Evolutionary conservation across 768 basidiomycete genomes (phyloP).

Genomic region (Lentinus tigrinus): DNA sequence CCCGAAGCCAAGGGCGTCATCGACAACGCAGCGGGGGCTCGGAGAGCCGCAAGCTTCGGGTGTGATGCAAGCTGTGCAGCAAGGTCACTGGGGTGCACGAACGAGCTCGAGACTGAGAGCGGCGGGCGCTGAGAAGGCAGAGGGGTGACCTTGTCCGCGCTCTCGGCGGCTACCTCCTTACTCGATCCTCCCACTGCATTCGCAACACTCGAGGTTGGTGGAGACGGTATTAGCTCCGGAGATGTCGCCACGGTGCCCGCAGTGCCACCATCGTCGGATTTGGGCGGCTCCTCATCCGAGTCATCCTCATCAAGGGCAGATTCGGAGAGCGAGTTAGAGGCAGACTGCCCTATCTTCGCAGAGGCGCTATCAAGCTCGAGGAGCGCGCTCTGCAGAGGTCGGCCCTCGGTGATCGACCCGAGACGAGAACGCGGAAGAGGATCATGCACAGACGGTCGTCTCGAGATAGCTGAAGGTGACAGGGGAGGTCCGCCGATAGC

Average conservation of each 20-base stretch:
- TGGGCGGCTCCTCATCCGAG: conserved; percentile 21
- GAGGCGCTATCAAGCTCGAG: conserved; percentile 22
- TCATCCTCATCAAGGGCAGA: conserved; percentile 50
- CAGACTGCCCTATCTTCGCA: conserved; percentile 29
- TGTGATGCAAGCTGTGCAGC: conserved; percentile 44
- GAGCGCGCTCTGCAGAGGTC: conserved; percentile 13
- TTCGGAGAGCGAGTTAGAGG: conserved; percentile 49
- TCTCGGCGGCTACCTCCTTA: background rate
- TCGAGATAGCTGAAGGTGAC: conserved; percentile 3
- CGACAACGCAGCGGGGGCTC: conserved; percentile 28
- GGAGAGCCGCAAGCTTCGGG: conserved; percentile 50
- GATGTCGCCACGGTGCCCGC: background rate
- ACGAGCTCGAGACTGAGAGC: conserved; percentile 19
- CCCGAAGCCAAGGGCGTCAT: conserved; percentile 25
- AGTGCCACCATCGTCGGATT: background rate
- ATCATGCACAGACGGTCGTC: conserved; percentile 22
- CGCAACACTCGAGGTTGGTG: background rate
- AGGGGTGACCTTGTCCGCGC: conserved; percentile 9
- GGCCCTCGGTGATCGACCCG: conserved; percentile 13
- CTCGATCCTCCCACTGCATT: conserved; percentile 1
- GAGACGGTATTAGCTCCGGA: background rate
- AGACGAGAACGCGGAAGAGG: conserved; percentile 8
- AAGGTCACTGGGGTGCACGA: conserved; percentile 36
- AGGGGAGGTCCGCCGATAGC: conserved; percentile 1
- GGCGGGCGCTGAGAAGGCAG: conserved; percentile 12